Conservation (phyloP, 495 filamentous ascomycete genomes). For the Aspergillus panamensis region DNA sequence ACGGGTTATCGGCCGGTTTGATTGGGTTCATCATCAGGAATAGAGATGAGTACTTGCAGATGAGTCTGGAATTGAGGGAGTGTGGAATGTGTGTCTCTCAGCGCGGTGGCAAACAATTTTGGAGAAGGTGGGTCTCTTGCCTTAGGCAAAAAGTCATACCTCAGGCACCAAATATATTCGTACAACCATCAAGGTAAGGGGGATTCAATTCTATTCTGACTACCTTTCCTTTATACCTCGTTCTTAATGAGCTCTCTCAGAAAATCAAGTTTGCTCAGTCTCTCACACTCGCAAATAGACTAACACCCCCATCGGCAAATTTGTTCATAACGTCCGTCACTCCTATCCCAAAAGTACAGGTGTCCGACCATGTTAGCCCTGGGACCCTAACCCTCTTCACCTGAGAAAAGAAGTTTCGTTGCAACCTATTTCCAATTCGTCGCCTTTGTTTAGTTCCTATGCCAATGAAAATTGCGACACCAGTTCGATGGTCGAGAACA, state of each 20-base stretch:
- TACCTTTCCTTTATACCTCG: no score
- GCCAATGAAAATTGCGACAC: neutral
- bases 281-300: no score
- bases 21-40: constrained; percentile 2
- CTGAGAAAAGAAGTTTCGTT: constrained; percentile 11
- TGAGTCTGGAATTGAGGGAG: no score
- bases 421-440: neutral
- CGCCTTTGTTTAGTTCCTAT: neutral
- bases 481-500: neutral
- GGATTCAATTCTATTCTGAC: no score
- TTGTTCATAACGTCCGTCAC: no score
- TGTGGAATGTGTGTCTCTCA: no score
- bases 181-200: neutral
- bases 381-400: neutral
- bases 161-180: neutral
- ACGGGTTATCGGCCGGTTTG: constrained; percentile 19
- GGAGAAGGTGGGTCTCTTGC: constrained; percentile 1
- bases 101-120: neutral
- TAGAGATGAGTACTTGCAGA: neutral
- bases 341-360: no score
- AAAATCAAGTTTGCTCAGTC: no score
- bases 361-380: neutral
- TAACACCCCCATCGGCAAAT: no score
- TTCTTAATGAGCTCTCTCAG: no score
- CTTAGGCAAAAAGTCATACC: neutral